phyloP scores from a whole-genome alignment of 2,329 filamentous ascomycete genomes.

The Hypoxylon sp. region DNA sequence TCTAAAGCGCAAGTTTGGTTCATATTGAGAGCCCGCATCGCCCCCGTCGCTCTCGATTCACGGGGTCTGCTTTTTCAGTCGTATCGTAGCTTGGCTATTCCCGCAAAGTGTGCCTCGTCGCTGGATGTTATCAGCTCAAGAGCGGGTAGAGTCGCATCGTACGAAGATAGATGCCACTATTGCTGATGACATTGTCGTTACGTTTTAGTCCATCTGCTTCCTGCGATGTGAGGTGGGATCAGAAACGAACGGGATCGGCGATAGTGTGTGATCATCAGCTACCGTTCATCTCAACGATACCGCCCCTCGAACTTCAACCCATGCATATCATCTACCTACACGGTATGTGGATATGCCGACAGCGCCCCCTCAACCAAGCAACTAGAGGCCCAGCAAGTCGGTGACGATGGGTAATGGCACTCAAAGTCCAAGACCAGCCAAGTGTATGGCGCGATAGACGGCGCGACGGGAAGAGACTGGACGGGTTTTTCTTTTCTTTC shows the following conservation, averaged over 20 bases:
- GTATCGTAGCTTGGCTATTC: slow-evolving; percentile 30
- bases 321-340: slow-evolving; percentile 26
- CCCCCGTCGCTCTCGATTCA: slow-evolving; percentile 27
- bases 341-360: slow-evolving; percentile 27
- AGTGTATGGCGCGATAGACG: slow-evolving; percentile 41
- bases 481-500: background rate
- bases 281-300: slow-evolving; percentile 1
- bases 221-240: slow-evolving; percentile 29
- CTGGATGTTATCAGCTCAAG: slow-evolving; percentile 20
- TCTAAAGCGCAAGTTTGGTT: slow-evolving; percentile 21
- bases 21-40: slow-evolving; percentile 22
- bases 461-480: slow-evolving; percentile 18
- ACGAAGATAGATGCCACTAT: slow-evolving; percentile 26
- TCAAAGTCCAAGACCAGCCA: background rate
- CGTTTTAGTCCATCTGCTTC: slow-evolving; percentile 23
- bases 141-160: slow-evolving; percentile 31
- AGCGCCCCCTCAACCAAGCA: slow-evolving; percentile 5
- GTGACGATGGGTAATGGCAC: slow-evolving; percentile 41
- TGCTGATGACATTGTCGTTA: slow-evolving; percentile 25
- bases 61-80: slow-evolving; percentile 18
- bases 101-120: slow-evolving; percentile 13
- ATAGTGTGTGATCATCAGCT: slow-evolving; percentile 25
- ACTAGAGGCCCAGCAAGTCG: slow-evolving; percentile 33
- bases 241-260: slow-evolving; percentile 26
- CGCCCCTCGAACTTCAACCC: slow-evolving; percentile 15